Conservation (phyloP, 768 basidiomycete genomes). For the Amylocystis lapponica region DNA sequence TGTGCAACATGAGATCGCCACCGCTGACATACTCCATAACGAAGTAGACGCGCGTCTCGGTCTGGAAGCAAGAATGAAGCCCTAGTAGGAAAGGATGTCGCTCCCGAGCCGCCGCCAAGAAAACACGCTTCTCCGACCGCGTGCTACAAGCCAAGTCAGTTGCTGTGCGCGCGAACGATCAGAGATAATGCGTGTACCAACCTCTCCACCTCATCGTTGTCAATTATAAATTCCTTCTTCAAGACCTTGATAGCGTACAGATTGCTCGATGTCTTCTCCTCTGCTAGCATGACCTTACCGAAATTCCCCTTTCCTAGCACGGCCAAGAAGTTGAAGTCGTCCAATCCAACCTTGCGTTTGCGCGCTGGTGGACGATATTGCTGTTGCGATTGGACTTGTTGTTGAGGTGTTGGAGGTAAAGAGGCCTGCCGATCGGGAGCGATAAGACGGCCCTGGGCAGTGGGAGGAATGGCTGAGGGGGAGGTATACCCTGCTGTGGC, state of each 20-base stretch:
- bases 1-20: slow-evolving; percentile 98
- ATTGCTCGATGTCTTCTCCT: slow-evolving; percentile 88
- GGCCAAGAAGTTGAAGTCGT: slow-evolving; percentile 98
- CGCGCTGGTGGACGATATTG: slow-evolving; percentile 36
- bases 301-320: slow-evolving; percentile 99
- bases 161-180: neutral
- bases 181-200: slow-evolving; percentile 27
- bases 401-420: slow-evolving; percentile 28
- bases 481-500: slow-evolving; percentile 25
- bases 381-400: slow-evolving; percentile 30
- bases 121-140: slow-evolving; percentile 98
- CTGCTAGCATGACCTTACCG: slow-evolving; percentile 99
- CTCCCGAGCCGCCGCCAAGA: slow-evolving; percentile 93
- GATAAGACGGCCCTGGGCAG: slow-evolving; percentile 6
- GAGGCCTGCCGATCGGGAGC: slow-evolving; percentile 20
- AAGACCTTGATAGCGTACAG: slow-evolving; percentile 99
- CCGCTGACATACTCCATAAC: slow-evolving; percentile 99
- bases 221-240: slow-evolving; percentile 99
- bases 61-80: slow-evolving; percentile 99
- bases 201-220: slow-evolving; percentile 99
- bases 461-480: slow-evolving; percentile 4
- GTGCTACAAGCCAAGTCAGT: slow-evolving; percentile 48
- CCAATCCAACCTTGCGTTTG: slow-evolving; percentile 88
- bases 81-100: slow-evolving; percentile 96
- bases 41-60: slow-evolving; percentile 98